Conservation (phyloP, 2,329 filamentous ascomycete genomes). For the Talaromyces amestolkiae region DNA sequence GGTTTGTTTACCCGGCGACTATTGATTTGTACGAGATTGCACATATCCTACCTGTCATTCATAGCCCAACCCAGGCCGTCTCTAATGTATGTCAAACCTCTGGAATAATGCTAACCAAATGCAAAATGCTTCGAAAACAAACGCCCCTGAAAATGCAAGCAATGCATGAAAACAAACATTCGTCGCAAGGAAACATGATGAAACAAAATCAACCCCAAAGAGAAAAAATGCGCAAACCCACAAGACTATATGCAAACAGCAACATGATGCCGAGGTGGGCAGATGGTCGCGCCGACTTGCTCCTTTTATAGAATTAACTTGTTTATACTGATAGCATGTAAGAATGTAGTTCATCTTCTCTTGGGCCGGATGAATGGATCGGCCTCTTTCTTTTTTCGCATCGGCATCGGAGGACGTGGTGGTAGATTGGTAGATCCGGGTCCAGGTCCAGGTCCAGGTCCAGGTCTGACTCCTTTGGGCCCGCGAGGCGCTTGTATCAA, state of each 20-base stretch:
- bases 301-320: not conserved
- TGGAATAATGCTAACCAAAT: slow-evolving; percentile 7
- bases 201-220: not conserved
- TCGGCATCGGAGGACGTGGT: slow-evolving; percentile 30
- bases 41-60: not conserved
- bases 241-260: slow-evolving; percentile 2
- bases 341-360: slow-evolving; percentile 25
- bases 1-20: not conserved
- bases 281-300: not conserved
- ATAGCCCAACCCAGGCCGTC: not conserved
- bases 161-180: not conserved
- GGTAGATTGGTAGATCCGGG: slow-evolving; percentile 17
- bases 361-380: slow-evolving; percentile 45
- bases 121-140: not conserved
- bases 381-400: slow-evolving; percentile 40
- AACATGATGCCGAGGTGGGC: not conserved
- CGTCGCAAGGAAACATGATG: not conserved
- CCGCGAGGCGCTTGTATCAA: slow-evolving; percentile 20
- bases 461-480: slow-evolving; percentile 16
- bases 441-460: not conserved
- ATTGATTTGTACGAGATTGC: not conserved
- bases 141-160: slow-evolving; percentile 11
- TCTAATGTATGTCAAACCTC: not conserved
- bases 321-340: not conserved
- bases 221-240: not conserved